Evolutionary conservation across 2,329 filamentous ascomycete species (phyloP).

Genomic region (Ophiocordyceps australis): DNA sequence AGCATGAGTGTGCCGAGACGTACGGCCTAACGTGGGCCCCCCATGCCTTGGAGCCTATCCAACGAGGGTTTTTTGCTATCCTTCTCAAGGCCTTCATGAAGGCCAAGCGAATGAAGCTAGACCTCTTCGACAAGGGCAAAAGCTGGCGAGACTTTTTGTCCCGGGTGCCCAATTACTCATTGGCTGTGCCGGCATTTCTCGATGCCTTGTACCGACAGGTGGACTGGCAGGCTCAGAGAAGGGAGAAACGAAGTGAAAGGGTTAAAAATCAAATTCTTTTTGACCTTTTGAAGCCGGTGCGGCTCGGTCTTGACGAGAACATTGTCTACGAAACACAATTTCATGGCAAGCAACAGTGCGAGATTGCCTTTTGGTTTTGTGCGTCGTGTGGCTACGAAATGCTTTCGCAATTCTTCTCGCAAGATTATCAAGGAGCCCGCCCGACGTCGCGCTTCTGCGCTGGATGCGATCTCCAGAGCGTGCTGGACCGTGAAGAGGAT

Average conservation of each 20-base stretch:
- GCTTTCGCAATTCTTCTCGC: conserved; percentile 11
- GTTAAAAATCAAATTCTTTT: conserved; percentile 8
- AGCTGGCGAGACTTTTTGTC: conserved; percentile 13
- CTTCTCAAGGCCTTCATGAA: conserved; percentile 16
- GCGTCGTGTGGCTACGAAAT: conserved; percentile 16
- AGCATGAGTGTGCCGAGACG: conserved; percentile 1
- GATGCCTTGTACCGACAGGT: conserved; percentile 14
- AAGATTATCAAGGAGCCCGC: not conserved
- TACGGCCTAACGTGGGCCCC: conserved; percentile 14
- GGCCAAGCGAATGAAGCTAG: conserved; percentile 9
- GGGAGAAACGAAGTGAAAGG: not conserved
- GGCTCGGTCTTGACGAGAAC: conserved; percentile 8
- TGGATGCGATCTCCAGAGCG: conserved; percentile 10
- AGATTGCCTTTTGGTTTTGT: conserved; percentile 11
- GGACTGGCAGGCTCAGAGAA: conserved; percentile 4
- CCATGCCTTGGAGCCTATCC: conserved; percentile 7
- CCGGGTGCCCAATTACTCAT: conserved; percentile 10
- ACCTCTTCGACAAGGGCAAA: conserved; percentile 9
- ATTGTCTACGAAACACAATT: conserved; percentile 5
- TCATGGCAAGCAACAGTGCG: conserved; percentile 9
- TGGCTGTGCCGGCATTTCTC: conserved; percentile 11
- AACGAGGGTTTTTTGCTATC: conserved; percentile 14
- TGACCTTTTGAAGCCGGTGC: conserved; percentile 14
- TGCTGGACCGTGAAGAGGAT: conserved; percentile 12
- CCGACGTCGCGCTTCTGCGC: conserved; percentile 9